Base-by-base conservation (phyloP, 768 basidiomycete genomes). In the Rossbeevera mucosa region DNA sequence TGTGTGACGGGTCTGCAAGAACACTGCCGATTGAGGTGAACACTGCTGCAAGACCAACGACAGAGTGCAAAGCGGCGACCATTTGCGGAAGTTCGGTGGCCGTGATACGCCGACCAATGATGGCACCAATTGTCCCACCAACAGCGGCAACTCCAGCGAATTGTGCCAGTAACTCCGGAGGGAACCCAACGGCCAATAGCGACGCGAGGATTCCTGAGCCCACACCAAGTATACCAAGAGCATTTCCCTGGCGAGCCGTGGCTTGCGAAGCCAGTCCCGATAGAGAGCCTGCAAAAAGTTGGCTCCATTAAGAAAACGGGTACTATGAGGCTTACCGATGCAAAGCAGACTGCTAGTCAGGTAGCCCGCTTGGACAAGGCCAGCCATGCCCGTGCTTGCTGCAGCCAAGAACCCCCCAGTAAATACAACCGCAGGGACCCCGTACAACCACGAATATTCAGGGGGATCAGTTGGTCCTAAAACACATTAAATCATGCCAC, bases 31-130 rank as follows among this genome's bases (percentile, higher is more conserved):
- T 86, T 49, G 85, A 88, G 14, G 91, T 94, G 61, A 94, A 72
- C 16, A 94, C 91, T 0, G 91, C 91, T 2, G 91, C 91, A 25
- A 94, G 79, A 68, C 91, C 91, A 47, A 94, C 91, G 28, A 94
- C 91, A 29, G 87, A 90, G 64, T 94, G 91, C 51, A 94, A 72
- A 49, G 91, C 84, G n/a, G 71, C 79, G 25, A 83, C 84, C 76
- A 82, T 88, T 66, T 94, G 91, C 7, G 91, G 91, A 30, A 94
- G 76, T 63, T 94, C 92, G 16, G 90, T 93, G 3, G 88, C 86
- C 14, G 88, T 91, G 43, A 93, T 88, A 20, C 91, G 82, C 28
- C 90, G 76, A 31, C 91, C 91, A 55, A 94, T 80, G 57, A 88
- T 70, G 12, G 85, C 67, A 9, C 91, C 91, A 24, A 86, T 65